Evolutionary conservation across 2,329 filamentous ascomycete species (phyloP), one percentile per base, ranked within the genome.

Genomic region (Sphaerulina musiva): DNA sequence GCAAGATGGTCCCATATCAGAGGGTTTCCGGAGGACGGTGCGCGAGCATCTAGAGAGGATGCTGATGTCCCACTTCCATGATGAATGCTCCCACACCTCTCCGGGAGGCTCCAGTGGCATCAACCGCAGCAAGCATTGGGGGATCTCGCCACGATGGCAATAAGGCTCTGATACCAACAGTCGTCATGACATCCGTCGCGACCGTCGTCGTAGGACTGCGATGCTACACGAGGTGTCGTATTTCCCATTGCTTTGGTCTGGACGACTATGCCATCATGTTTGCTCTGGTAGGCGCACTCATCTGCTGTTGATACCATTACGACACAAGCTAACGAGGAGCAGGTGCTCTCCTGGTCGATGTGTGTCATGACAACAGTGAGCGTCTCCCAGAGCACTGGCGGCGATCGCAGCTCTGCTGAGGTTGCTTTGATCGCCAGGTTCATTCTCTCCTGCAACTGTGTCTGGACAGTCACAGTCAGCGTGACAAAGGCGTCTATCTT

Each of bases 401-500:
- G 55, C 31, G 64, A 63, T 54, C 36, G 52, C 43, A 53, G 41
- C 8, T 34, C 44, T 14, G 12, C 60, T 42, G 55, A 66, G 17
- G 51, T 57, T 2, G 40, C 56, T 9, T 52, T 55, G 31, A 48
- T 67, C 44, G 59, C 64, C 31, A 65, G 68, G 51, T 56, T 70
- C 20, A 62, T 69, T 42, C 56, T 70, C 26, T 63, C 64, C 38
- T 62, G 61, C 53, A 70, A 72, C 52, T 60, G 62, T 32, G 40
- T 70, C 51, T 69, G 69, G 58, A 54, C 63, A n/a, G 51, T 68
- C 20, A 62, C 66, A 6, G 65, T 71, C 49, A 67, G 67, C 48
- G 68, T 69, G 54, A 74, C 74, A 40, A 77, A 77, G 65, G 69
- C 70, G 23, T 76, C 74, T 0, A 76, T 78, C 48, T 62, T 78